phyloP scores from a whole-genome alignment of 2,329 filamentous ascomycete species.

The Colletotrichum godetiae region DNA sequence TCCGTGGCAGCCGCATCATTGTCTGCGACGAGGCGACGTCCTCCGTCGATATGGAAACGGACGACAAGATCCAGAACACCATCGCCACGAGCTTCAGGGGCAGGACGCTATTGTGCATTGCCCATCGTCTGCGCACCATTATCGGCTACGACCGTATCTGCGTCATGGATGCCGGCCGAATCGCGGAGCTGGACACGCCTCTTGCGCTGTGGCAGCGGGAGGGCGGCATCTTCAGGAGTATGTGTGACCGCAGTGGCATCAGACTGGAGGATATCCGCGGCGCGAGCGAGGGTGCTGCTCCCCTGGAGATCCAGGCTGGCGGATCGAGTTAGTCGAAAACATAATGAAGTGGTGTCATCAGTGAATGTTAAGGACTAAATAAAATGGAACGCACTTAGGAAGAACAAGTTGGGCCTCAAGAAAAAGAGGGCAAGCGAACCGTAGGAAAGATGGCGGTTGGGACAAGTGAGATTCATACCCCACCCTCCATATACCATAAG shows the following conservation, averaged over 20 bases:
- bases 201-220: conserved; percentile 74
- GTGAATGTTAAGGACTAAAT: conserved; percentile 13
- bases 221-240: conserved; percentile 84
- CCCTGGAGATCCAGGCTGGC: conserved; percentile 20
- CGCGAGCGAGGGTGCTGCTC: conserved; percentile 51
- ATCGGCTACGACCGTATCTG: conserved; percentile 95
- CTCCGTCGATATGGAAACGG: conserved; percentile 94
- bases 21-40: conserved; percentile 97
- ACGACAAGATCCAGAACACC: conserved; percentile 92
- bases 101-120: conserved; percentile 91
- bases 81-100: conserved; percentile 88
- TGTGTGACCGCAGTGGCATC: conserved; percentile 92
- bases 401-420: neutral
- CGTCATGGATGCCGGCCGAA: conserved; percentile 91
- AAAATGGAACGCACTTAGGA: conserved; percentile 26
- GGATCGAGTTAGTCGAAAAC: conserved; percentile 16
- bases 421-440: neutral
- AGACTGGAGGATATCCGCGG: conserved; percentile 63
- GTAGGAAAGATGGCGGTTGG: neutral
- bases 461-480: neutral
- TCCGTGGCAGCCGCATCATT: conserved; percentile 89
- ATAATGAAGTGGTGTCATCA: too few relatives aligned
- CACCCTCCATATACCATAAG: neutral
- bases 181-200: conserved; percentile 88
- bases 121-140: conserved; percentile 91